Evolutionary conservation across 106 monocot species (phyloP).

Genomic region (Dactylorhiza incarnata): DNA sequence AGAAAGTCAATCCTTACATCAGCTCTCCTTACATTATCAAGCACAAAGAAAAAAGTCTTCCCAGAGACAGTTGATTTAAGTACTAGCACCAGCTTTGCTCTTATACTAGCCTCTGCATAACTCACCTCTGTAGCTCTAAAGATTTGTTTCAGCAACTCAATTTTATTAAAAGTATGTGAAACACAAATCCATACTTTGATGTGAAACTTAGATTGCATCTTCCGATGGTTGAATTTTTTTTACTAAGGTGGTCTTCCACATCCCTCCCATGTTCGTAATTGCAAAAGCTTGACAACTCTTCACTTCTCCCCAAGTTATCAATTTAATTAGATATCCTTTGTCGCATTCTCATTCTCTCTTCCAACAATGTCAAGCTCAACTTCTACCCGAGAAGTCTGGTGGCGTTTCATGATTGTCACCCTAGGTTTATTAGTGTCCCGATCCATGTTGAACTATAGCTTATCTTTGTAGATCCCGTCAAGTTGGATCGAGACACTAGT

Average conservation of each 20-base stretch:
- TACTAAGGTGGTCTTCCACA: conserved; percentile 48
- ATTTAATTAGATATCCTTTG: too few relatives aligned
- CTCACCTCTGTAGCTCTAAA: conserved; percentile 9
- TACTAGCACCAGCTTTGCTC: conserved; percentile 7
- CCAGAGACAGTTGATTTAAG: conserved; percentile 7
- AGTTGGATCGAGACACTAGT: too few relatives aligned
- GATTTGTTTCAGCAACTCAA: conserved; percentile 15
- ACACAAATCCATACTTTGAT: conserved; percentile 33
- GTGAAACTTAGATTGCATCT: conserved; percentile 15
- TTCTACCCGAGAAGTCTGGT: too few relatives aligned
- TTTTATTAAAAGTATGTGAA: conserved; percentile 17
- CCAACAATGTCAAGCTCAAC: too few relatives aligned
- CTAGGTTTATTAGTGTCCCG: too few relatives aligned
- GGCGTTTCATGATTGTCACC: too few relatives aligned
- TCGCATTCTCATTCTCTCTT: too few relatives aligned
- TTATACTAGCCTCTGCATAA: not conserved
- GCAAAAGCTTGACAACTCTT: too few relatives aligned
- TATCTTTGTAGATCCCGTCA: too few relatives aligned
- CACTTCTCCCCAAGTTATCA: too few relatives aligned
- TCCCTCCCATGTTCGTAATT: conserved; percentile 40
- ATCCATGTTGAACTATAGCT: too few relatives aligned
- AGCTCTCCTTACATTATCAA: conserved; percentile 42
- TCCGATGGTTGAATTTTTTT: conserved; percentile 21
- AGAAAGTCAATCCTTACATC: conserved; percentile 36
- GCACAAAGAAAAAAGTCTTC: conserved; percentile 35